Conservation (phyloP, 805 yeast species). For the Yarrowia divulgata region DNA sequence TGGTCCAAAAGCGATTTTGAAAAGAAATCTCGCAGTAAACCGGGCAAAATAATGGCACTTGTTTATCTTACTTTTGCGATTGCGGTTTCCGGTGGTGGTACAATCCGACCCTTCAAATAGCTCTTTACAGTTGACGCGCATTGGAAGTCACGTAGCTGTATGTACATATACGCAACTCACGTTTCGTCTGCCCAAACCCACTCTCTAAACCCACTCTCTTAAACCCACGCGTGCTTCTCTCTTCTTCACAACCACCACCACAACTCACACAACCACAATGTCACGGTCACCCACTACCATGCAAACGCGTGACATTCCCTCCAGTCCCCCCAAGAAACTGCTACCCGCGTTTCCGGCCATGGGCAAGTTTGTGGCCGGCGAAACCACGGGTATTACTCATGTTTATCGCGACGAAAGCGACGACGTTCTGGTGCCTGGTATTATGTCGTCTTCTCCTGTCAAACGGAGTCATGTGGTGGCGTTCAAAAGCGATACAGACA, state of each 20-base stretch:
- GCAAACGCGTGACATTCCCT: conserved; percentile 1
- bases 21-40: not conserved
- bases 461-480: conserved; percentile 16
- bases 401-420: conserved; percentile 25
- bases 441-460: conserved; percentile 32
- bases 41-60: not conserved
- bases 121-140: not conserved
- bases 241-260: not conserved
- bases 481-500: not conserved
- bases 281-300: not conserved
- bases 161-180: not conserved
- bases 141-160: conserved; percentile 14
- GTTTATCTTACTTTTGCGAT: not conserved
- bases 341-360: conserved; percentile 38
- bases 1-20: not conserved
- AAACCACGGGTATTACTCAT: conserved; percentile 26
- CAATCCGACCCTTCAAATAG: not conserved
- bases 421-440: conserved; percentile 30
- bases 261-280: not conserved
- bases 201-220: too few relatives aligned
- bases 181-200: conserved; percentile 4
- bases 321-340: conserved; percentile 32
- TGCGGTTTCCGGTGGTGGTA: not conserved
- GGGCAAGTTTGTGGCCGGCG: conserved; percentile 38
- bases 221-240: not conserved